Evolutionary conservation across 345 rosid genomes (phyloP), one percentile per base, ranked within the genome.

Genomic region (Melaleuca alternifolia): DNA sequence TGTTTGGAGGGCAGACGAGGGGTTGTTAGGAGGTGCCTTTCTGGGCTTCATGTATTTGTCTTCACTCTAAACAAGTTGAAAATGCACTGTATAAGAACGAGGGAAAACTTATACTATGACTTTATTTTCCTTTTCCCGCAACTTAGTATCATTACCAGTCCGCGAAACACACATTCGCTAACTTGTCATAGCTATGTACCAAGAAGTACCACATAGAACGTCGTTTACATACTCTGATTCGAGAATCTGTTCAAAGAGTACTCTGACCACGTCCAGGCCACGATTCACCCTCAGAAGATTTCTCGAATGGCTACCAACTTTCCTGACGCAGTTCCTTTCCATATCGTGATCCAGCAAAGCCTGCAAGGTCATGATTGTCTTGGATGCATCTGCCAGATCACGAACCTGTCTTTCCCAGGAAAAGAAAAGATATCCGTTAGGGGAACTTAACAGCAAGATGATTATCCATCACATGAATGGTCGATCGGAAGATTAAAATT

Each of bases 281-380:
- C 99, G 99, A 93, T 96, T 97, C 10, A 97, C 99, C 89, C 97
- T 92, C 94, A 94, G 85, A 30, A 97, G 95, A 89, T 97, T 96
- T 87, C 99, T 92, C 3, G 98, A 85, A 89, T 94, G 99, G 90
- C 99, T 96, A 85, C 99, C 98, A 18, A 92, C 92, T 91, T 90
- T 94, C 89, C 85, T 93, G 26, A 95, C 97, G 89, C 90, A 85
- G 65, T 94, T 91, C 11, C 88, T 90, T 12, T 90, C 89, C 44
- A 97, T 79, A 90, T 97, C 99, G 30, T 59, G 90, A 33, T 96
- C 96, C 84, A 97, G 50, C 93, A 97, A 86, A 23, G 87, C 92
- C 51, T 90, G 91, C 53, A 97, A 90, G 8, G 94, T 91, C 52
- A 85, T 82, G 21, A 95, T 90, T 14, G 98, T 93, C 84, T 94